Conservation (phyloP, 2,329 filamentous ascomycete genomes). For the Aspergillus transmontanensis region DNA sequence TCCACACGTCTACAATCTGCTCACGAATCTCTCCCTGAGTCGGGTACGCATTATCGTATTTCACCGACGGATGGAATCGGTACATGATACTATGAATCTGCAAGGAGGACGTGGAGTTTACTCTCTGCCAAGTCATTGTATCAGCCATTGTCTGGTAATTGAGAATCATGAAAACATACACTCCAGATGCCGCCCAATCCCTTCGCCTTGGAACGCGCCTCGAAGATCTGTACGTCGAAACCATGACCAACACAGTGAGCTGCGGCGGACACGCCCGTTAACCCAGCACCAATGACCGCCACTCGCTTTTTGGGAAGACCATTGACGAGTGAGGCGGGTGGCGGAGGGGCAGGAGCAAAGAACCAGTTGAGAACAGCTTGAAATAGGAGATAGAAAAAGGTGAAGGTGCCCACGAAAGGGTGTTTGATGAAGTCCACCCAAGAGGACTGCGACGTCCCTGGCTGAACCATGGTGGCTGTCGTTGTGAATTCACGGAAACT, state of each 20-base stretch:
- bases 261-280: slow-evolving; percentile 77
- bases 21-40: slow-evolving; percentile 73
- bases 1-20: slow-evolving; percentile 73
- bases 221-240: slow-evolving; percentile 79
- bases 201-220: slow-evolving; percentile 65
- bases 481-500: neutral
- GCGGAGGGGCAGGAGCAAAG: slow-evolving; percentile 71
- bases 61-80: slow-evolving; percentile 78
- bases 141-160: slow-evolving; percentile 4
- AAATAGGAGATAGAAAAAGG: slow-evolving; percentile 32
- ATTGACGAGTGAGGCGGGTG: slow-evolving; percentile 53
- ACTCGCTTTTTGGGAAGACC: slow-evolving; percentile 60
- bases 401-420: slow-evolving; percentile 34
- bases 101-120: slow-evolving; percentile 79
- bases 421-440: slow-evolving; percentile 28
- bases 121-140: slow-evolving; percentile 52
- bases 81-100: slow-evolving; percentile 89
- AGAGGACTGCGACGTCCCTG: slow-evolving; percentile 11
- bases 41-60: slow-evolving; percentile 76
- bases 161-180: slow-evolving; percentile 47
- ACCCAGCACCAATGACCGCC: slow-evolving; percentile 69
- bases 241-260: slow-evolving; percentile 84
- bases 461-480: neutral
- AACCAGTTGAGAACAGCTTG: slow-evolving; percentile 44
- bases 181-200: slow-evolving; percentile 78